A percentile compares a stretch with the other conserved stretches of the same genome.
These are phyloP conservation scores for Schizophyllum amplum DNA, from an alignment of 1,284 basidiomycete species.

Conservation along the genomic window DNA sequence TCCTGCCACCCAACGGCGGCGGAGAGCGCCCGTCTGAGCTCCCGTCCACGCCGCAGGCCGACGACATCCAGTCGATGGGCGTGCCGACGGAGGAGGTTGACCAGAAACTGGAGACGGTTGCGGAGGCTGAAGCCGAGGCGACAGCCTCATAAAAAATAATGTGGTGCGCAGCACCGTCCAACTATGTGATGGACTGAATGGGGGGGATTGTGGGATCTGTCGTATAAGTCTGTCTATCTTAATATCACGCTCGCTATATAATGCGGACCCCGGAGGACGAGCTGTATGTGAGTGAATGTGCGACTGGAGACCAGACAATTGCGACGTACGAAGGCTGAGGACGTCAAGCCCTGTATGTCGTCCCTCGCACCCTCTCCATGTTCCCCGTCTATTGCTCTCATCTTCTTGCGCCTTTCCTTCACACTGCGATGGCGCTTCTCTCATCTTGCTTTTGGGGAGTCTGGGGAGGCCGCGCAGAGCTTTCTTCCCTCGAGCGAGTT, in stretches of 20 bases:
- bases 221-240: background rate
- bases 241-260: background rate
- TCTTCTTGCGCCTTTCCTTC: too few species aligned
- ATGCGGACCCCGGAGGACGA: too few species aligned
- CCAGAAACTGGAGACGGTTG: slow-evolving; percentile 29
- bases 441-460: too few species aligned
- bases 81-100: slow-evolving; percentile 35
- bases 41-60: slow-evolving; percentile 32
- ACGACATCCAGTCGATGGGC: slow-evolving; percentile 19
- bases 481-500: too few species aligned
- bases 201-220: background rate
- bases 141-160: background rate
- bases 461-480: too few species aligned
- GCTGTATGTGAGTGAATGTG: too few species aligned
- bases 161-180: background rate
- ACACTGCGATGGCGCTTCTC: too few species aligned
- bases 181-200: background rate
- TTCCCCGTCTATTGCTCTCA: too few species aligned
- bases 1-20: slow-evolving; percentile 33
- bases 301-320: too few species aligned
- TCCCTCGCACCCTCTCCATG: too few species aligned
- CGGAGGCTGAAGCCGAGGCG: slow-evolving; percentile 4
- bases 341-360: too few species aligned
- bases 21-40: slow-evolving; percentile 44
- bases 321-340: too few species aligned